These are phyloP conservation scores for Tanacetum coccineum DNA, from an alignment of 129 eudicot genomes.

Conservation along the genomic window DNA sequence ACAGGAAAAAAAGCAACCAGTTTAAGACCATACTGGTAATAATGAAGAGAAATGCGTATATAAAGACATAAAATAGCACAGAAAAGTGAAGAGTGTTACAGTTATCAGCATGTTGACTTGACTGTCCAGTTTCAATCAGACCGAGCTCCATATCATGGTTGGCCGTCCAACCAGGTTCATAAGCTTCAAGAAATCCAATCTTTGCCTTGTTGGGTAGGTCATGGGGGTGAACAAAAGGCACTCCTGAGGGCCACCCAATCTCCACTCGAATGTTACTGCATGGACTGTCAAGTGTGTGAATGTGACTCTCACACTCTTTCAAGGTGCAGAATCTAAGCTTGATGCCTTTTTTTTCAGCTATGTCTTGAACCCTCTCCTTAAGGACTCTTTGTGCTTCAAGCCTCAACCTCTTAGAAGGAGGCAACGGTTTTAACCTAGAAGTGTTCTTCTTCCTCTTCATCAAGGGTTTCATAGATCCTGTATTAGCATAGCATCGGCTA, in stretches of 20 bases:
- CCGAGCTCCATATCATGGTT: slow-evolving; percentile 84
- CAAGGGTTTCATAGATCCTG: slow-evolving; percentile 87
- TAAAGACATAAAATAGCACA: neutral
- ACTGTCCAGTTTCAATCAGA: slow-evolving; percentile 60
- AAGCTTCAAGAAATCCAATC: slow-evolving; percentile 91
- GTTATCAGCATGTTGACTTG: slow-evolving; percentile 49
- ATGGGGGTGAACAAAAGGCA: slow-evolving; percentile 99
- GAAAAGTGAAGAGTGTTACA: slow-evolving; percentile 26
- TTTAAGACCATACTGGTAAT: neutral
- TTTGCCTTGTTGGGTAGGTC: slow-evolving; percentile 99
- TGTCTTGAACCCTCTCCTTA: slow-evolving; percentile 94
- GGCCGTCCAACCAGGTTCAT: slow-evolving; percentile 97
- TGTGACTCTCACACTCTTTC: slow-evolving; percentile 90
- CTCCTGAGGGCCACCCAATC: slow-evolving; percentile 46
- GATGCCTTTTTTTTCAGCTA: slow-evolving; percentile 94
- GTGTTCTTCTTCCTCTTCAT: slow-evolving; percentile 65
- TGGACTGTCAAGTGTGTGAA: slow-evolving; percentile 81
- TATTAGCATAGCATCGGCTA: slow-evolving; percentile 86
- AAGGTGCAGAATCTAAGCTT: slow-evolving; percentile 85
- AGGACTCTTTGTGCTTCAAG: slow-evolving; percentile 68
- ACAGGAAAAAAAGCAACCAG: neutral
- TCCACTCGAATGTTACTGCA: slow-evolving; percentile 42
- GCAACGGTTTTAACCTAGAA: slow-evolving; percentile 72
- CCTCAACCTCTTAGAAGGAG: slow-evolving; percentile 93
- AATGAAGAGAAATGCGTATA: neutral